Percentiles rank a stretch among this genome's conserved stretches.
phyloP scores from a whole-genome alignment of 768 basidiomycete genomes.

The Tricholoma saponaceum region DNA sequence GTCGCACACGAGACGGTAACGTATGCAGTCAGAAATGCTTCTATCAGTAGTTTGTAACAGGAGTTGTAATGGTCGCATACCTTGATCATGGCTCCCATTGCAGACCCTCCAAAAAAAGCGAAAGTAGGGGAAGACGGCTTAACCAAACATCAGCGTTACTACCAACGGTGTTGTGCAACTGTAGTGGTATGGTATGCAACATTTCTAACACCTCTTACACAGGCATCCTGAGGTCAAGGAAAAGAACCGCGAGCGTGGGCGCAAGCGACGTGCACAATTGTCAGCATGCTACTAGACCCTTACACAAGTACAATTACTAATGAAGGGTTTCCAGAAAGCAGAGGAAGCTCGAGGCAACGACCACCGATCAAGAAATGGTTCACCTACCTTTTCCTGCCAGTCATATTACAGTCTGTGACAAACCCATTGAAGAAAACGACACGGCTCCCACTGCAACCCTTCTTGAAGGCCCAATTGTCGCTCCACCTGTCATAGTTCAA shows the following conservation, averaged over 20 bases:
- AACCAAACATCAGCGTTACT: background rate
- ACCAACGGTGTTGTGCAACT: background rate
- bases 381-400: background rate
- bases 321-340: background rate
- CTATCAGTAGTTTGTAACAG: background rate
- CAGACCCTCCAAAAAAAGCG: background rate
- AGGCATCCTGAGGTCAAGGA: background rate
- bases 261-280: background rate
- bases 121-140: background rate
- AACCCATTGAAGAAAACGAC: background rate
- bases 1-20: background rate
- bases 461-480: background rate
- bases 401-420: background rate
- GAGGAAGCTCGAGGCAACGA: background rate
- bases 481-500: background rate
- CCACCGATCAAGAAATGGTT: background rate
- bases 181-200: background rate
- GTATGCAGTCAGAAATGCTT: background rate
- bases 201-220: background rate
- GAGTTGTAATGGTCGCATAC: background rate
- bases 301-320: background rate
- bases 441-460: background rate
- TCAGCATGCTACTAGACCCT: background rate
- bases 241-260: background rate
- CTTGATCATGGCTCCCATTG: background rate